A percentile compares a stretch with the other conserved stretches of the same genome.
These are phyloP conservation scores for Tetracentron sinense DNA, from an alignment of 164 flowering plant genomes.

Conservation along the genomic window DNA sequence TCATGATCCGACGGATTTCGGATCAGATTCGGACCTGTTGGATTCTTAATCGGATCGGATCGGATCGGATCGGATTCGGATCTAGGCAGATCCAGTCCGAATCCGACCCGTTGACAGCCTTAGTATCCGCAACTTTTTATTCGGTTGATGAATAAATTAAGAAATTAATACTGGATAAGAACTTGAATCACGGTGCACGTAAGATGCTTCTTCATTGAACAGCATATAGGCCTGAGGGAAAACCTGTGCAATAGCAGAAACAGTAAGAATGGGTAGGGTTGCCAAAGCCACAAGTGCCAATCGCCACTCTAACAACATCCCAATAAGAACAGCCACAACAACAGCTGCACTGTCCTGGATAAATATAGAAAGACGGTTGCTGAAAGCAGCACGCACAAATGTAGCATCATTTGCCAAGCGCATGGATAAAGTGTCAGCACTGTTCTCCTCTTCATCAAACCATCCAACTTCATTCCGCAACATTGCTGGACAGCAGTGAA, in stretches of 20 bases:
- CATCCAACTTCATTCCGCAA: slow-evolving; percentile 93
- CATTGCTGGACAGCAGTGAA: slow-evolving; percentile 60
- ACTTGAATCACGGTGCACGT: background rate
- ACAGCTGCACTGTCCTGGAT: slow-evolving; percentile 92
- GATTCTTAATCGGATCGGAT: no score
- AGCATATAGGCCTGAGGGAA: slow-evolving; percentile 1
- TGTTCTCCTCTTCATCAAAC: slow-evolving; percentile 97
- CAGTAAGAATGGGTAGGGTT: slow-evolving; percentile 72
- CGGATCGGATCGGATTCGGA: no score
- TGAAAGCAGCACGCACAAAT: slow-evolving; percentile 96
- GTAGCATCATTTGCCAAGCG: slow-evolving; percentile 99
- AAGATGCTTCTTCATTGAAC: background rate
- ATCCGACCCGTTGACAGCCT: no score
- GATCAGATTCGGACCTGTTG: no score
- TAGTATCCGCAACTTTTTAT: background rate
- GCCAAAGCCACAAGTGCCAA: slow-evolving; percentile 91
- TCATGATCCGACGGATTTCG: no score
- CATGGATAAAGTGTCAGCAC: slow-evolving; percentile 91
- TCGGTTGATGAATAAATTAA: background rate
- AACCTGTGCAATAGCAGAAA: slow-evolving; percentile 98
- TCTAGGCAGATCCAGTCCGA: no score
- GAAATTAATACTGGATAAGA: background rate
- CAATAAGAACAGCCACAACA: slow-evolving; percentile 80
- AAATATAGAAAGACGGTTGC: slow-evolving; percentile 91
- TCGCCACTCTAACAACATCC: slow-evolving; percentile 83